A percentile compares a stretch with the other conserved stretches of the same genome.
phyloP scores from a whole-genome alignment of 805 yeast species.

The Myxozyma nipponensis region DNA sequence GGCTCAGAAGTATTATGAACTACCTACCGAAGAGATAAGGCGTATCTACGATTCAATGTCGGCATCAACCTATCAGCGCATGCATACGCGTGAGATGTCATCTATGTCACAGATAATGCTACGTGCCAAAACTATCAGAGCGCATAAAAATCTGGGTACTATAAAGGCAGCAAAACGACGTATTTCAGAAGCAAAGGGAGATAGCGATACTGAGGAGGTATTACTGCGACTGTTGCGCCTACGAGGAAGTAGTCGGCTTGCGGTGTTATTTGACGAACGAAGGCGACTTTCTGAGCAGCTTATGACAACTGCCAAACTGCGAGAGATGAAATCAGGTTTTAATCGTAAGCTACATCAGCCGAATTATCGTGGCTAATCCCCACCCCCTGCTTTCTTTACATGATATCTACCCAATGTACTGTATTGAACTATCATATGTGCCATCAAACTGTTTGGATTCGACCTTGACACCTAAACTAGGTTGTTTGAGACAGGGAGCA shows the following conservation, averaged over 20 bases:
- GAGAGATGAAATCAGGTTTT: conserved; percentile 1
- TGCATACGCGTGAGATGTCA: conserved; percentile 49
- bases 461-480: too few species aligned
- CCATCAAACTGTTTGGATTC: too few species aligned
- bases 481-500: too few species aligned
- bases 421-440: too few species aligned
- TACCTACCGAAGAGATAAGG: conserved; percentile 45
- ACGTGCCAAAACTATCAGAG: conserved; percentile 63
- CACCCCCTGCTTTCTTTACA: too few species aligned
- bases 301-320: conserved; percentile 43
- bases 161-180: conserved; percentile 48
- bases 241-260: conserved; percentile 58
- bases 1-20: conserved; percentile 48
- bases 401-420: neutral
- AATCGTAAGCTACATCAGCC: neutral
- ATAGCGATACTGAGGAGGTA: conserved; percentile 57
- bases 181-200: conserved; percentile 44
- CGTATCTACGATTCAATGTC: conserved; percentile 58
- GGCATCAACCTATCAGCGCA: conserved; percentile 47
- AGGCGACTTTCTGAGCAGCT: conserved; percentile 54
- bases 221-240: conserved; percentile 67
- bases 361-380: neutral
- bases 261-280: conserved; percentile 59
- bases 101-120: conserved; percentile 46
- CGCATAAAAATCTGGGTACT: conserved; percentile 61